phyloP scores from a whole-genome alignment of 352 stramenopile species.

The Globisporangium megalacanthum region DNA sequence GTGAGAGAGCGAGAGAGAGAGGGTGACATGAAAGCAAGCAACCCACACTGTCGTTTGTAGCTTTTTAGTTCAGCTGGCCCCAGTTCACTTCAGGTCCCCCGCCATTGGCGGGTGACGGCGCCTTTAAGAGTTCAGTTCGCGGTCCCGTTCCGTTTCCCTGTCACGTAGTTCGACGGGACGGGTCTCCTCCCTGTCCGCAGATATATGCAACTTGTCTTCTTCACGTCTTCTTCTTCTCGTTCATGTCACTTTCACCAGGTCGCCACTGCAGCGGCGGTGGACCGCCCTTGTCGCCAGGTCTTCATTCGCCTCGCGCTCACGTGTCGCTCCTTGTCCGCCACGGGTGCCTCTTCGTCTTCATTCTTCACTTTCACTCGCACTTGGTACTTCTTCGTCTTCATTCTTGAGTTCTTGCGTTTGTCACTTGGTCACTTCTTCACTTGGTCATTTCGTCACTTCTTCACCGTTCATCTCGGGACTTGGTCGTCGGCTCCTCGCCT shows the following conservation, averaged over 20 bases:
- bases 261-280: slow-evolving; percentile 4
- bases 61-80: slow-evolving; percentile 1
- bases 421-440: slow-evolving; percentile 5
- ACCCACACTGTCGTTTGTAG: neutral
- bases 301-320: neutral
- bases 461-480: neutral
- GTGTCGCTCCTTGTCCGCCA: neutral
- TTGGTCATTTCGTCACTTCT: slow-evolving; percentile 6
- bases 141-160: neutral
- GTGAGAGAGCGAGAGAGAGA: no score
- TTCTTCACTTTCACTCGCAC: slow-evolving; percentile 2
- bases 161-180: no score
- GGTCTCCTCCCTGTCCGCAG: slow-evolving; percentile 3
- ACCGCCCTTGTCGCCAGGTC: no score
- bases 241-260: slow-evolving; percentile 14
- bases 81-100: neutral
- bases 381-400: neutral
- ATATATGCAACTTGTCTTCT: slow-evolving; percentile 8
- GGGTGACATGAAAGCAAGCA: no score
- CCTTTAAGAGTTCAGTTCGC: slow-evolving; percentile 1
- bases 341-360: neutral
- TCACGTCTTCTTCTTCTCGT: slow-evolving; percentile 19
- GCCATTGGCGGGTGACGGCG: neutral
- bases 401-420: slow-evolving; percentile 1
- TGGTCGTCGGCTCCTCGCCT: no score